phyloP scores from a whole-genome alignment of 441 rosid genomes.

The Isatis lusitanica region DNA sequence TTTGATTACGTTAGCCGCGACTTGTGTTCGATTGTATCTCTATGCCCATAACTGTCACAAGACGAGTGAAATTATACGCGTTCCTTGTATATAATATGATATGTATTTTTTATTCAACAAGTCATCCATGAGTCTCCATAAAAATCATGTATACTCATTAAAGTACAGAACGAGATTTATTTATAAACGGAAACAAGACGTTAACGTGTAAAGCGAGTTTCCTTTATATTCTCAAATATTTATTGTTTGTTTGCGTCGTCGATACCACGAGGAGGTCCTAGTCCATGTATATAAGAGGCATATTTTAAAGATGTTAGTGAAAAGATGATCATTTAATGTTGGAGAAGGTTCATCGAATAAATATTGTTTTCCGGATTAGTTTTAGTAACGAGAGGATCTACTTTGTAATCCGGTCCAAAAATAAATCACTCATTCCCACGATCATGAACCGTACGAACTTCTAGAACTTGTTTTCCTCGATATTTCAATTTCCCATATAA shows the following conservation, averaged over 20 bases:
- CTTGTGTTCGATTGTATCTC: background rate
- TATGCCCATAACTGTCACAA: background rate
- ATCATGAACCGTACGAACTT: constrained; percentile 31
- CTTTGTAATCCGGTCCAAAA: constrained; percentile 19
- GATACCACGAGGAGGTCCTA: background rate
- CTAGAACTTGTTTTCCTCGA: background rate
- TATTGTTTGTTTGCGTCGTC: background rate
- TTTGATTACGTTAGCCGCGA: background rate
- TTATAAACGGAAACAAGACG: background rate
- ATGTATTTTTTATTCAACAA: background rate
- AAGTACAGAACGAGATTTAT: background rate
- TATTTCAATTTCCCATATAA: background rate
- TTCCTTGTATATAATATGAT: background rate
- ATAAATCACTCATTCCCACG: constrained; percentile 20
- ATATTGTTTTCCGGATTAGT: constrained; percentile 5
- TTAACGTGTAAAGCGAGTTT: background rate
- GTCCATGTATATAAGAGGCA: background rate
- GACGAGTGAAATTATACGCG: background rate
- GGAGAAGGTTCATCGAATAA: constrained; percentile 24
- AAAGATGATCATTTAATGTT: background rate
- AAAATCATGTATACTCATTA: too few species aligned
- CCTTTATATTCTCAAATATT: background rate
- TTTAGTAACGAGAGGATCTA: constrained; percentile 17
- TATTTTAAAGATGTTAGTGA: background rate
- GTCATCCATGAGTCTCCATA: background rate